Base-by-base conservation (phyloP, 2,329 filamentous ascomycete genomes). In the Talaromyces amestolkiae region DNA sequence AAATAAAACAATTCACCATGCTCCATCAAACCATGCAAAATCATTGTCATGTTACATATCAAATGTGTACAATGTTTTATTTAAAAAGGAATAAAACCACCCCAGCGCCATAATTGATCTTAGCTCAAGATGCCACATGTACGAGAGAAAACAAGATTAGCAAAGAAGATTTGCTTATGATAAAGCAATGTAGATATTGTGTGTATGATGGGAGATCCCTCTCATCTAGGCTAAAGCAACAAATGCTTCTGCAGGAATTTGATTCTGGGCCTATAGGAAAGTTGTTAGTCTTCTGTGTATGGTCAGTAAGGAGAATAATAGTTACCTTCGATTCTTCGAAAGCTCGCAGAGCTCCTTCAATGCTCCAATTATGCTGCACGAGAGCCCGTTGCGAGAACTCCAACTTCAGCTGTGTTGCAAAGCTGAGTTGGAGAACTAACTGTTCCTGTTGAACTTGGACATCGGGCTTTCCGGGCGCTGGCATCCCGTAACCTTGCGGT, bases 381-480 rank as follows among this genome's bases (percentile, higher is more conserved):
- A 98, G 83, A 72, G 94, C 97, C 82, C 96, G 86, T 70, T 89
- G 86, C 1, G 93, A 90, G 75, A 91, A 96, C 66, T 91, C 83
- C 10, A 88, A 78, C 9, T 87, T 95, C 88, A 99, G 92, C 65
- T 88, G 87, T 1, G 93, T 97, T 72, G 87, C 87, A 69, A 87
- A 87, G 69, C 87, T 89, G 61, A 97, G 84, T 74, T 95, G 89
- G 22, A 81, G 71, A 24, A 87, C 81, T 73, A 96, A 82, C 79
- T 93, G 87, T 68, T 89, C 86, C 70, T 91, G 86, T 69, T 90
- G 86, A 53, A 85, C 80, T 41, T 83, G 79, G n/a, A 80, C 78
- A 45, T 81, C 79, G 17, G 78, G 68, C 68, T 82, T 82, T n/a
- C 79, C 80, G 37, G 78, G 76, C 10, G 67, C 73, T 56, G 80